Percentiles rank a stretch among this genome's conserved stretches.
These are phyloP conservation scores for Tolypocladium album DNA, from an alignment of 2,329 filamentous ascomycete genomes.

Conservation along the genomic window DNA sequence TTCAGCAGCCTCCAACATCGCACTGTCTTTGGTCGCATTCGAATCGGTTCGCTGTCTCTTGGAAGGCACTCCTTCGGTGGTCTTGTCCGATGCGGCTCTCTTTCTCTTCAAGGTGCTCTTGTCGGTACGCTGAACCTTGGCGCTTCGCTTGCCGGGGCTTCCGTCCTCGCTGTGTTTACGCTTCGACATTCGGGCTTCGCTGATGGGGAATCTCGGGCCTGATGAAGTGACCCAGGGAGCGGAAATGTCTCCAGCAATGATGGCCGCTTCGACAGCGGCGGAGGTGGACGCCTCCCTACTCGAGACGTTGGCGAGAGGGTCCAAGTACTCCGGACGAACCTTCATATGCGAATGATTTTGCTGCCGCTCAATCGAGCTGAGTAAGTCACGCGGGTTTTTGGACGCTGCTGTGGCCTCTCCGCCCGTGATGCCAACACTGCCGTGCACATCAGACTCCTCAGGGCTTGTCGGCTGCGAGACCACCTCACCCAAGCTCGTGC, in stretches of 20 bases:
- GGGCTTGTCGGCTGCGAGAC: not conserved
- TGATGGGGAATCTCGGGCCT: not conserved
- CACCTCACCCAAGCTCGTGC: not conserved
- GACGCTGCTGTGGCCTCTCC: not conserved
- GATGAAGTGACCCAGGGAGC: not conserved
- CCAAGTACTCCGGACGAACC: not conserved
- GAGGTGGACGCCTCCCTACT: not conserved
- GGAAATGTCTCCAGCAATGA: not conserved
- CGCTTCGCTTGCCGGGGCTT: not conserved
- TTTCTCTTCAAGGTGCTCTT: not conserved
- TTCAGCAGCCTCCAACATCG: not conserved
- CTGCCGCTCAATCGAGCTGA: not conserved
- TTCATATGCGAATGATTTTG: not conserved
- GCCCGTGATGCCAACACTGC: not conserved
- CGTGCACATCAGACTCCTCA: not conserved
- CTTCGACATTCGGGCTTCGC: not conserved
- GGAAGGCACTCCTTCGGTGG: not conserved
- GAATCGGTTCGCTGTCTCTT: not conserved
- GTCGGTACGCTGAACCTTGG: not conserved
- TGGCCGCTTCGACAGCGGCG: not conserved
- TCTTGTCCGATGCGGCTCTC: not conserved
- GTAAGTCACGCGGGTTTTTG: not conserved
- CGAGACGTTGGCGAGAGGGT: not conserved
- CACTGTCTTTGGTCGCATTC: not conserved
- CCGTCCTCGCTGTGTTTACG: not conserved